Evolutionary conservation across 148 eudicot genomes (phyloP), one percentile per base, ranked within the genome.

Genomic region (Vaccinium darrowii): DNA sequence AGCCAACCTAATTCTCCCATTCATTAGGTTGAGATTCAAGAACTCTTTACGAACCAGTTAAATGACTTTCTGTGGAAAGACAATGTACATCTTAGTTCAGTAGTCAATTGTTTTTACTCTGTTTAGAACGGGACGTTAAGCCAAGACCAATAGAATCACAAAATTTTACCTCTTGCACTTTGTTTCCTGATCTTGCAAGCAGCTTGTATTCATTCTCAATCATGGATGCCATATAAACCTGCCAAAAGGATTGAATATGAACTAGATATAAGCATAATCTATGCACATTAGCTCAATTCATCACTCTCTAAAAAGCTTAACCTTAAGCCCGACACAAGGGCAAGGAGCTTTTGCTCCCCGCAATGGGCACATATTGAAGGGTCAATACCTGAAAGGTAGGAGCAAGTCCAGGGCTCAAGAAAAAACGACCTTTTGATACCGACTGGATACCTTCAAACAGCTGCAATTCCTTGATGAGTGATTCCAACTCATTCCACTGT

Each of bases 141-240:
- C 58, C 47, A 71, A 82, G 47, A 50, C 4, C 23, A 43, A 57
- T 51, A 81, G 27, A 27, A 85, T 21, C 10, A 47, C 51, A 0
- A 81, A 82, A 58, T 50, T 18, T 87, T 88, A 95, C 99, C 98
- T 97, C 99, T 85, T 97, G 99, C 83, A 91, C 98, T 91, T 86
- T 94, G 91, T 97, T 95, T 85, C 92, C 99, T 16, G 99, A 90
- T 87, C 99, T 92, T 84, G 99, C 99, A 83, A 97, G 92, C 84
- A 97, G 77, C 83, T 97, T 97, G 92, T 95, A 97, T 82, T 95
- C 92, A 84, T 91, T 90, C 84, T 95, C 94, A 84, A 92, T 91
- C 91, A 93, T 89, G 83, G 98, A 90, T 30, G 96, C 98, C 99
- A 97, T 95, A 82, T 97, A 97, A 88, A 97, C 99, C 99, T 97